Conservation (phyloP, 768 basidiomycete species). For the Pleurotus eryngii region DNA sequence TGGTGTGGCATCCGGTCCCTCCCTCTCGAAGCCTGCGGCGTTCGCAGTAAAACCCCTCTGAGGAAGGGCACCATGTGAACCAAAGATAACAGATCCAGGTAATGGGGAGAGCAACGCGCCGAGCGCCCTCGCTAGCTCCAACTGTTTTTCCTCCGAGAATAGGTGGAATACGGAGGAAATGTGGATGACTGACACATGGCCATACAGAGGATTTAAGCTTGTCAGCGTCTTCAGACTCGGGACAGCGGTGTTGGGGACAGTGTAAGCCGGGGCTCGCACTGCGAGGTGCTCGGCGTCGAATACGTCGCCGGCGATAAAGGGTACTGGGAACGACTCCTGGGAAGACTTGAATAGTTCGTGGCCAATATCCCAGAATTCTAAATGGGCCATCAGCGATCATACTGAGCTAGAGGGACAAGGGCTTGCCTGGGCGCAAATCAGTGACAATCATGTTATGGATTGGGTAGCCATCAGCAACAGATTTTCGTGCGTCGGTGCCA, state of each 20-base stretch:
- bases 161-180: slow-evolving; percentile 34
- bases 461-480: slow-evolving; percentile 22
- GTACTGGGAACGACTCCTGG: slow-evolving; percentile 36
- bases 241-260: slow-evolving; percentile 5
- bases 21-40: neutral
- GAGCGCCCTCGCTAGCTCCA: slow-evolving; percentile 25
- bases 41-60: slow-evolving; percentile 25
- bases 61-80: slow-evolving; percentile 32
- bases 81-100: slow-evolving; percentile 32
- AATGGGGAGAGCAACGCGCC: slow-evolving; percentile 29
- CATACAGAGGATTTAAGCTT: slow-evolving; percentile 28
- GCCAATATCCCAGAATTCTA: slow-evolving; percentile 47
- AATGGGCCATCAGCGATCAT: neutral
- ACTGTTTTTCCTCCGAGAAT: slow-evolving; percentile 30
- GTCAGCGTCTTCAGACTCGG: slow-evolving; percentile 15
- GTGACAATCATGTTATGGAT: slow-evolving; percentile 18
- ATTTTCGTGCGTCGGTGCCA: slow-evolving; percentile 22
- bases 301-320: slow-evolving; percentile 40
- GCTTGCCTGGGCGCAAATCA: slow-evolving; percentile 19
- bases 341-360: slow-evolving; percentile 42
- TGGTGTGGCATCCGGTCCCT: neutral
- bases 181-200: slow-evolving; percentile 46
- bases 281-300: slow-evolving; percentile 35
- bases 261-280: slow-evolving; percentile 10
- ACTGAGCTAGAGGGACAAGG: neutral